Evolutionary conservation across 2,329 filamentous ascomycete species (phyloP).

Genomic region (Stenocarpella maydis): DNA sequence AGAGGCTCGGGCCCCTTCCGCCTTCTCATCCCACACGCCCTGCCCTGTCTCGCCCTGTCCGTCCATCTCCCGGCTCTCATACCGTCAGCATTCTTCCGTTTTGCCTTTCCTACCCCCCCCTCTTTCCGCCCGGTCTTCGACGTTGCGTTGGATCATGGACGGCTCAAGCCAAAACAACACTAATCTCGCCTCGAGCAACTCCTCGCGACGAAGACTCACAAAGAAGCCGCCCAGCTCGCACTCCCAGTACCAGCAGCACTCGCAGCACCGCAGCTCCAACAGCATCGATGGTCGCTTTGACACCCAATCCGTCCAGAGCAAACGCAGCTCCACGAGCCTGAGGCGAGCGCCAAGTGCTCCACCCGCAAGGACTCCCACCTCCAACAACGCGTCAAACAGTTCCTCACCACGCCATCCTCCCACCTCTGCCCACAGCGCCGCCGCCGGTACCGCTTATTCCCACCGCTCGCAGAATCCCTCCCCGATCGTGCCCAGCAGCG

Average conservation of each 20-base stretch:
- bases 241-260: conserved; percentile 52
- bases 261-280: conserved; percentile 56
- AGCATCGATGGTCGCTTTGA: conserved; percentile 63
- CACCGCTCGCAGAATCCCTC: conserved; percentile 55
- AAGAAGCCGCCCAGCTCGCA: conserved; percentile 65
- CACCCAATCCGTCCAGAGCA: conserved; percentile 65
- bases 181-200: conserved; percentile 53
- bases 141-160: conserved; percentile 54
- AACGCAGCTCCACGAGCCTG: conserved; percentile 70
- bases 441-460: conserved; percentile 26
- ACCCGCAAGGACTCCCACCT: conserved; percentile 54
- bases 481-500: conserved; percentile 54
- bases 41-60: conserved; percentile 28
- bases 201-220: conserved; percentile 67
- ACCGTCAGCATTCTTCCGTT: conserved; percentile 35
- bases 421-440: conserved; percentile 39
- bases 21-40: conserved; percentile 30
- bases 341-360: conserved; percentile 69
- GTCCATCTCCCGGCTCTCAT: conserved; percentile 33
- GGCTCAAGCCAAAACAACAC: conserved; percentile 47
- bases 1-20: conserved; percentile 32
- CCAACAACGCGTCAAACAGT: conserved; percentile 58
- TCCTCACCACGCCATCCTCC: conserved; percentile 57
- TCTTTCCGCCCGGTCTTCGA: conserved; percentile 24
- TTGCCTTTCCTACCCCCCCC: conserved; percentile 29